Conservation (phyloP, 2,329 filamentous ascomycete species). For the Myriosclerotinia duriaeana region DNA sequence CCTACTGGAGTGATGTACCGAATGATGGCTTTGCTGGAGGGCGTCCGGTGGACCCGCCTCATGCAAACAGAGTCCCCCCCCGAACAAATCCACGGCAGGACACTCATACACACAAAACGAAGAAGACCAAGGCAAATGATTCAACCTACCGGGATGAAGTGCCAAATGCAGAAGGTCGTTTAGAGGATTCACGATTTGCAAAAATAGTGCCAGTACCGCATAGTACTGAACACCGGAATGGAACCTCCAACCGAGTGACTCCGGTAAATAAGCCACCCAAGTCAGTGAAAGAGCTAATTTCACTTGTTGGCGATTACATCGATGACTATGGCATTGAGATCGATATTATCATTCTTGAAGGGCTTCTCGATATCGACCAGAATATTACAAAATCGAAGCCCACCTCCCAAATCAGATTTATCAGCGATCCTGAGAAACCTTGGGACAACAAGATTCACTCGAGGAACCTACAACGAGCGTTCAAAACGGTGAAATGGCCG, state of each 20-base stretch:
- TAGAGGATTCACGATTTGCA: neutral
- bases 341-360: neutral
- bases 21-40: neutral
- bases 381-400: neutral
- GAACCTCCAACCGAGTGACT: neutral
- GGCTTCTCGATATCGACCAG: neutral
- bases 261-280: neutral
- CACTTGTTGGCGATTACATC: neutral
- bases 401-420: neutral
- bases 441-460: neutral
- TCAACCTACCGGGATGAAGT: too few species aligned
- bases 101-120: neutral
- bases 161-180: too few species aligned
- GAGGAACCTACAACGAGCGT: neutral
- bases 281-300: neutral
- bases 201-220: neutral
- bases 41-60: neutral
- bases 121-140: too few species aligned
- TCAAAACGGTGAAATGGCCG: neutral
- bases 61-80: neutral
- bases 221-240: neutral
- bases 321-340: neutral
- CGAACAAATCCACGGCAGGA: neutral
- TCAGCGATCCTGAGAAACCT: neutral
- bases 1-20: neutral